Evolutionary conservation across 2,329 filamentous ascomycete genomes (phyloP).

Genomic region (Botrytis medusae): DNA sequence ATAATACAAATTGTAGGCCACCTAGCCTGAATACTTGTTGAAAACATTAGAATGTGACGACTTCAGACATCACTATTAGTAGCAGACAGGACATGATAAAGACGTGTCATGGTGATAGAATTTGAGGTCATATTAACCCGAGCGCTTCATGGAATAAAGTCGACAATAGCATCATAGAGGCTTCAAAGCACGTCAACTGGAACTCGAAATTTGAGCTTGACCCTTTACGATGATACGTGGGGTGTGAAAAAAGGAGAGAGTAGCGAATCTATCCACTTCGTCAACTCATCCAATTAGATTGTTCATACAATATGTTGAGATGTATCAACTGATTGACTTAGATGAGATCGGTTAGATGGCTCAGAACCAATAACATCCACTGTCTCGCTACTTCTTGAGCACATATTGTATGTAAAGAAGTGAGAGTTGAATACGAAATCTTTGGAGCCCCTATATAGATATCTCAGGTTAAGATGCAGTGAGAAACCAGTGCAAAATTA

Average conservation of each 20-base stretch:
- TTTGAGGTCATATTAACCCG: too few relatives aligned
- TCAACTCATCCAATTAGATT: not conserved
- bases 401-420: not conserved
- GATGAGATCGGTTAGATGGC: not conserved
- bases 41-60: not conserved
- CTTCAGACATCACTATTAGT: not conserved
- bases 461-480: not conserved
- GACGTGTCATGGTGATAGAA: too few relatives aligned
- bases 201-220: not conserved
- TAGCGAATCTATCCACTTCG: not conserved
- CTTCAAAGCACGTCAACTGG: not conserved
- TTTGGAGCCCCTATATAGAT: not conserved
- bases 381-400: not conserved
- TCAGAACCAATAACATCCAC: not conserved
- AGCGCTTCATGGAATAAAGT: not conserved
- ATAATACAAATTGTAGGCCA: not conserved
- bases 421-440: not conserved
- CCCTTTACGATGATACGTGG: not conserved
- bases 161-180: not conserved
- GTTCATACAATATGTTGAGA: not conserved
- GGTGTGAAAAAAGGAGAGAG: not conserved
- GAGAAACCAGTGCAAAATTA: not conserved
- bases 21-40: not conserved
- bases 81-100: too few relatives aligned
- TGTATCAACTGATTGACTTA: not conserved